phyloP scores from a whole-genome alignment of 176 grass and related monocot genomes.

The Aegilops sharonensis region DNA sequence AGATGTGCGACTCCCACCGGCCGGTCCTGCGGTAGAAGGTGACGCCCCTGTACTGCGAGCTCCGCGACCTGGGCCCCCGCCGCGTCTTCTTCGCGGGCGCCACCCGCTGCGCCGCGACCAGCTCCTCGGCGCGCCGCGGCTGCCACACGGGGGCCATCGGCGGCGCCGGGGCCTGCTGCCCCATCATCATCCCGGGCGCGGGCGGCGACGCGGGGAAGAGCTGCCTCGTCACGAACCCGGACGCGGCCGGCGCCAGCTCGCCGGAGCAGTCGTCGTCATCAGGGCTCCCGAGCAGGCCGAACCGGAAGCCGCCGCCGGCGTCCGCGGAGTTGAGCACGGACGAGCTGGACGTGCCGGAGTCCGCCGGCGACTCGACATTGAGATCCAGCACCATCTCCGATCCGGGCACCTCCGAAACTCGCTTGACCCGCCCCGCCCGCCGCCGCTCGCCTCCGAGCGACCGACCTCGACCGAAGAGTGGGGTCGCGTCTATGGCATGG shows the following conservation, averaged over 20 bases:
- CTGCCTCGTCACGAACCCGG: constrained; percentile 58
- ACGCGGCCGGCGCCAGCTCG: neutral
- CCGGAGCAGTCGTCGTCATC: constrained; percentile 43
- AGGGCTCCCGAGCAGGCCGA: constrained; percentile 41
- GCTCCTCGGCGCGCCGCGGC: constrained; percentile 27
- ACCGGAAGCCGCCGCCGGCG: constrained; percentile 26
- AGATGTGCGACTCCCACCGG: constrained; percentile 98
- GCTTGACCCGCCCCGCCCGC: no score
- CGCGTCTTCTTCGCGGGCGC: constrained; percentile 67
- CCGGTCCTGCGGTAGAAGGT: constrained; percentile 97
- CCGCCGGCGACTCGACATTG: constrained; percentile 72
- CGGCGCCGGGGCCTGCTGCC: neutral
- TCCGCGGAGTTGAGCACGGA: constrained; percentile 51
- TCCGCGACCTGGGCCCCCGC: constrained; percentile 85
- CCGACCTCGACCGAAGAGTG: neutral
- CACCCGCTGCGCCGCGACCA: constrained; percentile 10
- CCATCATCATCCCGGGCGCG: neutral
- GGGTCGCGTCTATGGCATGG: constrained; percentile 13
- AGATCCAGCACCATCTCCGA: constrained; percentile 89
- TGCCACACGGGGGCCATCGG: neutral
- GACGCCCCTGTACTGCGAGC: constrained; percentile 96
- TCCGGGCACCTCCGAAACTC: neutral
- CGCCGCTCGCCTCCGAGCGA: neutral
- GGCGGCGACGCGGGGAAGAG: constrained; percentile 43
- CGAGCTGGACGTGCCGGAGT: constrained; percentile 60